These are phyloP conservation scores for Amanita subjunquillea DNA, from an alignment of 768 basidiomycete genomes.

Conservation along the genomic window DNA sequence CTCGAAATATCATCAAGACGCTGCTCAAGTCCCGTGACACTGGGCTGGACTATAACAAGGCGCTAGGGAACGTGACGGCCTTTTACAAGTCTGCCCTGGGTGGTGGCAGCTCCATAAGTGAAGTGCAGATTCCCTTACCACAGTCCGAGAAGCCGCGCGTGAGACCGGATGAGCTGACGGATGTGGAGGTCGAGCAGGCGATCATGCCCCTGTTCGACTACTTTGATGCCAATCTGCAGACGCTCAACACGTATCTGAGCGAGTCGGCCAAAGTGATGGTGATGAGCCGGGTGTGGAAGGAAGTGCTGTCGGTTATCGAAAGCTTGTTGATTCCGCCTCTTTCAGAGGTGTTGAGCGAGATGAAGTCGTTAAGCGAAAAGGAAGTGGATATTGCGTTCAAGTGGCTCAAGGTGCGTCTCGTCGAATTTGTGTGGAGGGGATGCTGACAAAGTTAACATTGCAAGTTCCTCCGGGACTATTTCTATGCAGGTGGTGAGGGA, in stretches of 20 bases:
- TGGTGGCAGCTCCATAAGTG: constrained; percentile 33
- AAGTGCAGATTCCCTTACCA: constrained; percentile 73
- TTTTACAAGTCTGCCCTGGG: constrained; percentile 75
- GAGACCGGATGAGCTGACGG: constrained; percentile 74
- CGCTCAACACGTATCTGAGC: constrained; percentile 80
- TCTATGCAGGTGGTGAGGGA: constrained; percentile 89
- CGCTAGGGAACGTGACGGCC: constrained; percentile 72
- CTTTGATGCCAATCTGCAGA: constrained; percentile 87
- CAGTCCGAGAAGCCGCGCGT: constrained; percentile 66
- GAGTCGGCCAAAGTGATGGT: constrained; percentile 84
- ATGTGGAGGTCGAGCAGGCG: constrained; percentile 90
- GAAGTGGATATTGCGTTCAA: constrained; percentile 99
- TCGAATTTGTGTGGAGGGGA: background rate
- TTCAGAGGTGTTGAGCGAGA: constrained; percentile 74
- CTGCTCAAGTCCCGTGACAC: constrained; percentile 54
- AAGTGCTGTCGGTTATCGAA: constrained; percentile 80
- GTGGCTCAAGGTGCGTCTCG: constrained; percentile 72
- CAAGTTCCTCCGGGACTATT: constrained; percentile 90
- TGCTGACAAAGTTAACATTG: background rate
- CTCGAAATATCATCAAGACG: constrained; percentile 62
- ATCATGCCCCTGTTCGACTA: constrained; percentile 92
- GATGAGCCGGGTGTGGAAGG: constrained; percentile 94
- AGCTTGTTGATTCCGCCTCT: constrained; percentile 85
- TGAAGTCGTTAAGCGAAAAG: constrained; percentile 89
- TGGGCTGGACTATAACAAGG: constrained; percentile 82